Evolutionary conservation across 106 monocot genomes (phyloP), one percentile per base, ranked within the genome.

Genomic region (Chionographis japonica): DNA sequence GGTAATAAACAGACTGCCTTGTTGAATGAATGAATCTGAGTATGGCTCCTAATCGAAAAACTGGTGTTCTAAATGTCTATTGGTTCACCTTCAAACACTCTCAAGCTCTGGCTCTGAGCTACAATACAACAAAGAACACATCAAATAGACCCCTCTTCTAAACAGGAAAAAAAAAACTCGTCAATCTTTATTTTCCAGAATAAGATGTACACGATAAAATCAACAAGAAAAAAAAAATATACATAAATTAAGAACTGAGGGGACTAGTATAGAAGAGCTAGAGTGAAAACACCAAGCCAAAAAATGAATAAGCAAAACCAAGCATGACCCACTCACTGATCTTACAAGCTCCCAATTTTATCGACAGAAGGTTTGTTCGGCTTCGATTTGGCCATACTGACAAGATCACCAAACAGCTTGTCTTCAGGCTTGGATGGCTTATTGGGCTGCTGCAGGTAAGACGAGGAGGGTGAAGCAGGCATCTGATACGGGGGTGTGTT

Each of bases 331-430:
- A 20, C 4, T 14, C 37, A 61, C 41, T 42, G 12, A 58, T 62
- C 66, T 62, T 67, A 85, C 76, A 69, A 56, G 63, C 73, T 37
- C 19, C 65, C 63, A 54, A 63, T 17, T 62, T 60, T 71, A 39
- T 38, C 54, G 6, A 12, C 37, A 50, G 37, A 36, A 61, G 61
- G 57, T 71, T 74, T 82, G 66, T 66, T 84, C 15, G 74, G 79
- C 80, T 85, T 89, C 39, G 85, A 54, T 68, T 85, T 89, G 41
- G 89, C 85, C 12, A 85, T 73, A 37, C 38, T 89, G 50, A 89
- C 82, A 74, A 89, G 89, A 74, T 89, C 89, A n/a, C 85, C 85
- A 61, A 89, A 89, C 12, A 89, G 74, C 35, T 83, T 89, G 68
- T 89, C 89, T 72, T 85, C 85, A 6, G 73, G 77, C 68, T 77